Evolutionary conservation across 805 yeast genomes (phyloP), one percentile per base, ranked within the genome.

Genomic region (Zygosaccharomyces bailii): DNA sequence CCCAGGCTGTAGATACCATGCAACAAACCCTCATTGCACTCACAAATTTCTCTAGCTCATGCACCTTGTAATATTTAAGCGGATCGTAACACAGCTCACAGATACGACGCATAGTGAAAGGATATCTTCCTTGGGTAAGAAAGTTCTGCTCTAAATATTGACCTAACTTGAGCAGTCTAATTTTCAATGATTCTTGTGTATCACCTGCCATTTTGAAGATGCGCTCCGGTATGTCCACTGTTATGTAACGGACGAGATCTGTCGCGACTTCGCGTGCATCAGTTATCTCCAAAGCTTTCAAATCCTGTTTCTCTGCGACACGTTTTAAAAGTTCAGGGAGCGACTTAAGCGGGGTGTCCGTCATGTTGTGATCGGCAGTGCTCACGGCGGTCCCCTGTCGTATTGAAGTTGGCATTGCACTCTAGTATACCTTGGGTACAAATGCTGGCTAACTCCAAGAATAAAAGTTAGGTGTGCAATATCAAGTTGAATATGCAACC

Each of bases 31-130:
- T 63, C 18, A 78, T 39, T 0, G 80, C 74, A 42, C 72, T 66
- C 21, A 74, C 60, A 51, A 68, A 76, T 53, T 78, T 77, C n/a
- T 57, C 50, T 0, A 72, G 42, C 19, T 63, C 68, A 16, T 49
- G 53, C 4, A 61, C 56, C 14, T 63, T 60, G 34, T 62, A 66
- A 51, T 69, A 71, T 13, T 66, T 66, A 30, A 67, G 64, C 2
- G 82, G 80, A 38, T 68, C 66, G n/a, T 57, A 44, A 5, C 76
- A 50, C 8, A 78, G 42, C 53, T 78, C 82, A 14, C 77, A 68
- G 1, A 78, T 54, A 43, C 82, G 52, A 9, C 67, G 49, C 1
- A 76, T 65, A 0, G 80, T 77, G 53, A 76, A 78, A 1, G 82
- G 83, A 5, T 51, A 56, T n/a, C 27, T 42, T 11, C 48, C 40